Evolutionary conservation across 352 stramenopile genomes (phyloP).

Genomic region (Phytophthora crassamura): DNA sequence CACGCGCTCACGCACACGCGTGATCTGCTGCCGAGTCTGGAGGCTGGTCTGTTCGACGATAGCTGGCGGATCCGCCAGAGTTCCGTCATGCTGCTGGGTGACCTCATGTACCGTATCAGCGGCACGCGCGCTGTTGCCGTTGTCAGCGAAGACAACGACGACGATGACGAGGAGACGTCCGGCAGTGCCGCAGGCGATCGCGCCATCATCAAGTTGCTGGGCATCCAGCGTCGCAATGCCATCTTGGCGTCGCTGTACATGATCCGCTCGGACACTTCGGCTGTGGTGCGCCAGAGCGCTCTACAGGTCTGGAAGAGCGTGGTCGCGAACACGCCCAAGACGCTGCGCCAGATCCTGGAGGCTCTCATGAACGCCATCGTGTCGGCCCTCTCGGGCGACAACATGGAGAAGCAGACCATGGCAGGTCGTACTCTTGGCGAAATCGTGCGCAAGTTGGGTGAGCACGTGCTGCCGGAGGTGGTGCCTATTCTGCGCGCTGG

Average conservation of each 20-base stretch:
- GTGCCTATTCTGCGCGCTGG: constrained; percentile 97
- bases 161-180: constrained; percentile 87
- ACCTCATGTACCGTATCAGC: constrained; percentile 97
- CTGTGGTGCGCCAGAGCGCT: constrained; percentile 96
- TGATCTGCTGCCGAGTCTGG: constrained; percentile 97
- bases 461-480: constrained; percentile 98
- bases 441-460: constrained; percentile 99
- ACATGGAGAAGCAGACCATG: constrained; percentile 91
- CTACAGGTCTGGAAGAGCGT: constrained; percentile 99
- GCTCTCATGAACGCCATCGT: constrained; percentile 97
- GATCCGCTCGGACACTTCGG: constrained; percentile 96
- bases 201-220: constrained; percentile 92
- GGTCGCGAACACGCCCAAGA: constrained; percentile 97
- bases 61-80: constrained; percentile 99
- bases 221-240: constrained; percentile 93
- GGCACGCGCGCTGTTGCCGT: constrained; percentile 92
- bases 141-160: constrained; percentile 47
- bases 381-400: constrained; percentile 91
- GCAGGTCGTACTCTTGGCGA: constrained; percentile 96
- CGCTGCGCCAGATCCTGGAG: constrained; percentile 97
- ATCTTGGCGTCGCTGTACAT: constrained; percentile 99
- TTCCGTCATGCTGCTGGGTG: constrained; percentile 96
- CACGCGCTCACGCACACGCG: constrained; percentile 97
- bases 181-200: constrained; percentile 85
- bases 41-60: constrained; percentile 96